These are phyloP conservation scores for Albophoma yamanashiensis DNA, from an alignment of 2,329 filamentous ascomycete genomes.

Conservation along the genomic window DNA sequence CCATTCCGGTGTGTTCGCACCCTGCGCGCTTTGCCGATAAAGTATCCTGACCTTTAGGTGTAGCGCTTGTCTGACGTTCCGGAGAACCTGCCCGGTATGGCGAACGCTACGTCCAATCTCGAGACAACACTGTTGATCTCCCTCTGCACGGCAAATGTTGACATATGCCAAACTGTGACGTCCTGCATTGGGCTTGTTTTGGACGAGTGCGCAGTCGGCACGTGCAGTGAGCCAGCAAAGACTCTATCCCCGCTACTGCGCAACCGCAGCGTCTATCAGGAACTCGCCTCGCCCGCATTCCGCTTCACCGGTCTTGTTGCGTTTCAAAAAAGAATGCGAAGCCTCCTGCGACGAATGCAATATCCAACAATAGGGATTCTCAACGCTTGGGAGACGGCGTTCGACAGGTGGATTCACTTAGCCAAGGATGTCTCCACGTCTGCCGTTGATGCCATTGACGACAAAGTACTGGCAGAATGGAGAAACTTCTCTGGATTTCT, in stretches of 20 bases:
- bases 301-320: conserved; percentile 58
- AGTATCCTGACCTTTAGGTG: conserved; percentile 3
- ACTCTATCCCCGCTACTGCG: conserved; percentile 41
- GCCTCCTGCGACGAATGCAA: conserved; percentile 47
- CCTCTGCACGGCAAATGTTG: conserved; percentile 54
- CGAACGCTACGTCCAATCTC: conserved; percentile 39
- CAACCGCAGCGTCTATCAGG: conserved; percentile 49
- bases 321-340: conserved; percentile 56
- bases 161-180: conserved; percentile 54
- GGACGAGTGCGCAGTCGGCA: conserved; percentile 48
- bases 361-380: conserved; percentile 57
- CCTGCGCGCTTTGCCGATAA: background rate
- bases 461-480: conserved; percentile 51
- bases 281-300: conserved; percentile 53
- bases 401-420: conserved; percentile 53
- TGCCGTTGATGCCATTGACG: conserved; percentile 39
- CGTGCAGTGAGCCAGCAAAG: conserved; percentile 37
- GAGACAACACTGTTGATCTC: conserved; percentile 54
- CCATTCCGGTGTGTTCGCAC: conserved; percentile 31
- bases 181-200: conserved; percentile 50
- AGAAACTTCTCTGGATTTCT: conserved; percentile 60
- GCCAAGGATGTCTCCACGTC: conserved; percentile 52
- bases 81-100: conserved; percentile 44
- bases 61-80: conserved; percentile 45
- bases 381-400: conserved; percentile 55